A percentile compares a stretch with the other conserved stretches of the same genome.
Evolutionary conservation across 192 early-diverging fungal genomes (phyloP).

Genomic region (Gamsiella multidivaricata): DNA sequence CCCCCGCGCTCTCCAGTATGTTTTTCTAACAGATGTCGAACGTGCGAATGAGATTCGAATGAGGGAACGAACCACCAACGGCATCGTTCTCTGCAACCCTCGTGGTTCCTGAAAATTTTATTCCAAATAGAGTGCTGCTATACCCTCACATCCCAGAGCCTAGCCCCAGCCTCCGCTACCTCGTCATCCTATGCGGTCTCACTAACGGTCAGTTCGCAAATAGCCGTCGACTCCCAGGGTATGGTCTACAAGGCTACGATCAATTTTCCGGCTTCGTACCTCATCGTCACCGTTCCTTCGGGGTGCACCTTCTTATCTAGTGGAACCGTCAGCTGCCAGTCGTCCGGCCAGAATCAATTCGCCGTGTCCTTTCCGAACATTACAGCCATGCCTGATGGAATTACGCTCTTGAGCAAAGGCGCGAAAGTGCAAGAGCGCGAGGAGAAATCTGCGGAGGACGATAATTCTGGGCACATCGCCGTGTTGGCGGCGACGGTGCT

Average conservation of each 20-base stretch:
- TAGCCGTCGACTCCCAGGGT: not conserved
- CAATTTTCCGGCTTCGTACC: constrained; percentile 1
- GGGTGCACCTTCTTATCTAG: not conserved
- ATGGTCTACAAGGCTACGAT: not conserved
- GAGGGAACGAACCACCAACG: no score
- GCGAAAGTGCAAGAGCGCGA: not conserved
- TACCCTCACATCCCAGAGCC: not conserved
- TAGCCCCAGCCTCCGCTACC: not conserved
- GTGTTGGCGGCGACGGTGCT: not conserved
- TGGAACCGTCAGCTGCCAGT: not conserved
- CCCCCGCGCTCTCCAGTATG: no score
- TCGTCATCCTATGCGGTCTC: not conserved
- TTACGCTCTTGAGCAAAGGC: not conserved
- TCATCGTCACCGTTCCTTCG: not conserved
- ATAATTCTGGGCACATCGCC: not conserved
- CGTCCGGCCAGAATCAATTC: not conserved
- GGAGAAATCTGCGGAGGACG: not conserved
- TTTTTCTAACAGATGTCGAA: no score
- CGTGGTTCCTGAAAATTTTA: no score
- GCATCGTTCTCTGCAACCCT: no score
- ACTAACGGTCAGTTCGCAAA: constrained; percentile 1
- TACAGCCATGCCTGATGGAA: not conserved
- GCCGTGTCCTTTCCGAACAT: not conserved
- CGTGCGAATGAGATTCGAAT: no score
- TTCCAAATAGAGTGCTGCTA: constrained; percentile 23